A percentile compares a stretch with the other conserved stretches of the same genome.
Conservation (phyloP, 2,329 filamentous ascomycete species). For the Podosphaera xanthii region DNA sequence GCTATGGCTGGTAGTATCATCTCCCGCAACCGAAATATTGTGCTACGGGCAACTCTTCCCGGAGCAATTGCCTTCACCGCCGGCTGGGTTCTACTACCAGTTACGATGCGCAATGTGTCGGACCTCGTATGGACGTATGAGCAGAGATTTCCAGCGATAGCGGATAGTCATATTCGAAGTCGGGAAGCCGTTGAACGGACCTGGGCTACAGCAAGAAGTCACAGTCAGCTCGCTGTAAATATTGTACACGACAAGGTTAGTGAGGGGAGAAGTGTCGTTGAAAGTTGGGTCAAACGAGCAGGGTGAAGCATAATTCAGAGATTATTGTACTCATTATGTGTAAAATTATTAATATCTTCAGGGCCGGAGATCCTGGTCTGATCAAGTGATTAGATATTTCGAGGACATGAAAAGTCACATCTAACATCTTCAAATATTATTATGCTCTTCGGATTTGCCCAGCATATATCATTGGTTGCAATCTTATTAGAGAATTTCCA, state of each 20-base stretch:
- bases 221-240: constrained; percentile 44
- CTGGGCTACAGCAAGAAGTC: constrained; percentile 50
- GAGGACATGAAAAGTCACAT: too few species aligned
- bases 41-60: constrained; percentile 57
- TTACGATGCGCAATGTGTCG: constrained; percentile 75
- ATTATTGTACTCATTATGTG: background rate
- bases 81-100: constrained; percentile 63
- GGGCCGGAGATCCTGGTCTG: background rate
- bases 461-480: too few species aligned
- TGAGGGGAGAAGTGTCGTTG: constrained; percentile 50
- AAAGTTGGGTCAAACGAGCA: constrained; percentile 81
- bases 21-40: constrained; percentile 63
- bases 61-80: constrained; percentile 60
- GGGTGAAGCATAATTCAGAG: constrained; percentile 9
- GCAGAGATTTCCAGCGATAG: constrained; percentile 62
- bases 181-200: constrained; percentile 47
- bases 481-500: too few species aligned
- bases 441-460: too few species aligned
- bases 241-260: constrained; percentile 66
- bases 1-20: constrained; percentile 90
- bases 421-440: too few species aligned
- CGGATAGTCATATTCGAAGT: constrained; percentile 55
- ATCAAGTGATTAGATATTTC: background rate
- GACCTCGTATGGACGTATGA: constrained; percentile 84
- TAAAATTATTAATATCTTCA: background rate